phyloP scores from a whole-genome alignment of 805 yeast genomes.

The Hemisphaericaspora nanyangensis region DNA sequence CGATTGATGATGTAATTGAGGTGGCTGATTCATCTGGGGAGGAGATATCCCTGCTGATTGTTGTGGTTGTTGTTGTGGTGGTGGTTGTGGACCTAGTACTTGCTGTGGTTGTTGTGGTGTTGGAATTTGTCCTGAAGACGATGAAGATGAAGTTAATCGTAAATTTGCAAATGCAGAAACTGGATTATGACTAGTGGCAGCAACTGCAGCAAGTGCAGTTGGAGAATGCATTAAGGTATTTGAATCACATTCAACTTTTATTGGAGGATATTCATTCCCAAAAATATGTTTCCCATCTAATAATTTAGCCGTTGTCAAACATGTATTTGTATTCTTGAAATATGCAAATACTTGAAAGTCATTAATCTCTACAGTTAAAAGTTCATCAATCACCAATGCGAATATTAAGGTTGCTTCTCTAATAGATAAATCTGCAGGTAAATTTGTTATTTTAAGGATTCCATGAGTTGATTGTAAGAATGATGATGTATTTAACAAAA shows the following conservation, averaged over 20 bases:
- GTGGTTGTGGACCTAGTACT: not conserved
- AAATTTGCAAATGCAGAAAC: constrained; percentile 27
- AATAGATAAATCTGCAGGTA: constrained; percentile 59
- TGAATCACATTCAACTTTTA: constrained; percentile 32
- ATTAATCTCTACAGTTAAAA: constrained; percentile 45
- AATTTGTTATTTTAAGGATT: constrained; percentile 39
- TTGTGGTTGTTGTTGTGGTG: not conserved
- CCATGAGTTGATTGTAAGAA: constrained; percentile 10
- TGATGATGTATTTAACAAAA: not conserved
- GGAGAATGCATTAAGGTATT: constrained; percentile 9
- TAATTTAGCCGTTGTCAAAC: constrained; percentile 37
- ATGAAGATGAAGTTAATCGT: constrained; percentile 16
- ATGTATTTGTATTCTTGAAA: constrained; percentile 35
- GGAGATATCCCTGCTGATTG: constrained; percentile 28
- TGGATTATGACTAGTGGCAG: too few relatives aligned
- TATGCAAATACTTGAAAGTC: constrained; percentile 31
- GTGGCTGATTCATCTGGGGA: constrained; percentile 15
- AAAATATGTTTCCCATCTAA: constrained; percentile 39
- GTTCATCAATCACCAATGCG: constrained; percentile 62
- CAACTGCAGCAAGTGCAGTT: constrained; percentile 13
- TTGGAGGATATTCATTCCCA: constrained; percentile 33
- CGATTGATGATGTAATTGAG: constrained; percentile 10
- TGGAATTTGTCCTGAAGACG: not conserved
- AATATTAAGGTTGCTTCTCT: constrained; percentile 69
- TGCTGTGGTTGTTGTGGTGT: not conserved